Evolutionary conservation across 2,329 filamentous ascomycete species (phyloP).

Genomic region (Colletotrichum caudatum): DNA sequence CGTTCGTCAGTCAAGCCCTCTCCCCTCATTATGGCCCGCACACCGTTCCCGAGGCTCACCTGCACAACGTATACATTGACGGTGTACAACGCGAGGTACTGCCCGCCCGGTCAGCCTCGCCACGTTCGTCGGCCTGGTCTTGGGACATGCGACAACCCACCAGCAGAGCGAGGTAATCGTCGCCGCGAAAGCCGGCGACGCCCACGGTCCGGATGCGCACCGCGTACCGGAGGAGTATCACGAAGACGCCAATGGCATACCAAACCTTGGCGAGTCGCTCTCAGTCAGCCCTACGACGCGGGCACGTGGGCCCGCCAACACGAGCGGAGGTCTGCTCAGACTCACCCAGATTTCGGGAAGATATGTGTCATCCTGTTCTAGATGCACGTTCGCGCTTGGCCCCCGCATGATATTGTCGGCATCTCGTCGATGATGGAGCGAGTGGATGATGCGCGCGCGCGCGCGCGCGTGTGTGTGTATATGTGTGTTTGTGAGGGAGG

Average conservation of each 20-base stretch:
- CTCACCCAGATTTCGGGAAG: conserved; percentile 43
- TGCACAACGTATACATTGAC: conserved; percentile 38
- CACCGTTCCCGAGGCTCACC: neutral
- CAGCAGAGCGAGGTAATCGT: conserved; percentile 43
- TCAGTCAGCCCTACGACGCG: neutral
- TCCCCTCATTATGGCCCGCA: neutral
- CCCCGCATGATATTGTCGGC: conserved; percentile 31
- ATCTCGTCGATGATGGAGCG: conserved; percentile 13
- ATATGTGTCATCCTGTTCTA: conserved; percentile 40
- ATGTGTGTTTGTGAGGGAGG: neutral
- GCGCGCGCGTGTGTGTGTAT: no score
- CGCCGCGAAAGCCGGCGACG: conserved; percentile 41
- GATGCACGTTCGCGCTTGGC: conserved; percentile 34
- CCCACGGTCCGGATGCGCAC: conserved; percentile 43
- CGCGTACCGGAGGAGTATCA: conserved; percentile 41
- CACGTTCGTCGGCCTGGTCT: no score
- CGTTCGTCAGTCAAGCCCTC: neutral
- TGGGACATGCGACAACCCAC: conserved; percentile 23
- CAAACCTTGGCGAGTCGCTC: conserved; percentile 33
- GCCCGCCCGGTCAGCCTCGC: neutral
- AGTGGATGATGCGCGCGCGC: no score
- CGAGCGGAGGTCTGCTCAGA: no score
- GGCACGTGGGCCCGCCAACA: no score
- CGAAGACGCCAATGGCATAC: conserved; percentile 41
- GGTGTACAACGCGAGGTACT: conserved; percentile 45